These are phyloP conservation scores for Miscanthus lutarioriparius DNA, from an alignment of 176 grass and related monocot genomes.

Conservation along the genomic window DNA sequence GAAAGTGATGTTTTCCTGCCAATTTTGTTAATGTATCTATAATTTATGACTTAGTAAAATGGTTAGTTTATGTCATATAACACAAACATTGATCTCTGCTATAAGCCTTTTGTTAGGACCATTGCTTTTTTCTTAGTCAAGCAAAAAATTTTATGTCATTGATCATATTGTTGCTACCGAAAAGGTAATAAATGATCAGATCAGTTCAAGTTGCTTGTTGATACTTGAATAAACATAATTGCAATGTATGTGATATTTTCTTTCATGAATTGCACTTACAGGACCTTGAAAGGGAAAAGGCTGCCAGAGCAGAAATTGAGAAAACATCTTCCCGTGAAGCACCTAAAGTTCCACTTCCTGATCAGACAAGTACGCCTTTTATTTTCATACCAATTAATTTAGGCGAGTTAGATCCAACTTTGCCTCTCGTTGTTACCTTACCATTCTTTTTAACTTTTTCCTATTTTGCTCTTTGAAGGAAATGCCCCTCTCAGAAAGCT, in stretches of 20 bases:
- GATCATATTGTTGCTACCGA: neutral
- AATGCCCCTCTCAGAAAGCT: slow-evolving; percentile 72
- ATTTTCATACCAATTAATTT: slow-evolving; percentile 3
- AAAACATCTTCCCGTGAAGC: slow-evolving; percentile 60
- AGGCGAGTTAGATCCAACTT: neutral
- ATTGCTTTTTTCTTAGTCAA: slow-evolving; percentile 1
- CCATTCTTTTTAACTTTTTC: slow-evolving; percentile 20
- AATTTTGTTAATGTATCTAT: neutral
- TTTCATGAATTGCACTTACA: slow-evolving; percentile 39
- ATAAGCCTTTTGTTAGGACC: neutral
- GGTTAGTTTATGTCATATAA: neutral
- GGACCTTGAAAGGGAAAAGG: slow-evolving; percentile 94
- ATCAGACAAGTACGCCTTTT: slow-evolving; percentile 60
- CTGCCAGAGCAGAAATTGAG: slow-evolving; percentile 76
- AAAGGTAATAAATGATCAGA: neutral
- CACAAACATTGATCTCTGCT: slow-evolving; percentile 28
- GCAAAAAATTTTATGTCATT: slow-evolving; percentile 4
- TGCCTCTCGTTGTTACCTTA: slow-evolving; percentile 29
- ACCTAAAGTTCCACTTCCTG: slow-evolving; percentile 65
- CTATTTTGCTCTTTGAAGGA: slow-evolving; percentile 51
- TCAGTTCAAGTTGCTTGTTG: slow-evolving; percentile 7
- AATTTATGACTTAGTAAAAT: slow-evolving; percentile 2
- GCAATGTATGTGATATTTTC: slow-evolving; percentile 9
- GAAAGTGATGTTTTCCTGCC: slow-evolving; percentile 15
- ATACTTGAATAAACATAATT: slow-evolving; percentile 1